Conservation (phyloP, 225 moss, liverwort and hornwort species). For the Neckera pumila region DNA sequence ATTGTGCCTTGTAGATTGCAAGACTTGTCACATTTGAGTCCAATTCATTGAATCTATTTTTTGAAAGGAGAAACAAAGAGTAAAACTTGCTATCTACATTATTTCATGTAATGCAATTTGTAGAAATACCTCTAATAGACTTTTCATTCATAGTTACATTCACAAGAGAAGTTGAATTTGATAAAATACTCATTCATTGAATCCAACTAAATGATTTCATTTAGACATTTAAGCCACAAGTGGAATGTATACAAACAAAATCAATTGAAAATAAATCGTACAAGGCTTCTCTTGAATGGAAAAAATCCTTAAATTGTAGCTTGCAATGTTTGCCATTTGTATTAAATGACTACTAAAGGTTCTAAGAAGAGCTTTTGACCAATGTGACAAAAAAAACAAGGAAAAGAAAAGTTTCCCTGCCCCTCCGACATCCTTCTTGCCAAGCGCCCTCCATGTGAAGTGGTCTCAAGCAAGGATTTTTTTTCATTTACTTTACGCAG, state of each 20-base stretch:
- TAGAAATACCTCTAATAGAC: background rate
- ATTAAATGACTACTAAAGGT: background rate
- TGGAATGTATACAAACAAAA: background rate
- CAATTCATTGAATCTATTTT: background rate
- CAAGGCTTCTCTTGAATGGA: background rate
- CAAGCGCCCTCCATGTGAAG: accelerated
- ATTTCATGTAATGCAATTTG: background rate
- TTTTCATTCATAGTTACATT: background rate
- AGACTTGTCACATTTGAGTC: background rate
- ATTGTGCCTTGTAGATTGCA: background rate
- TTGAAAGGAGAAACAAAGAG: background rate
- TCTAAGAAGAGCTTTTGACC: no score
- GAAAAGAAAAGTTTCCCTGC: background rate
- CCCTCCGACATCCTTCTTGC: accelerated
- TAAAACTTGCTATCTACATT: background rate
- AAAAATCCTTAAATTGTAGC: background rate
- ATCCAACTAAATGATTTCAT: background rate
- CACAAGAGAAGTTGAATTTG: background rate
- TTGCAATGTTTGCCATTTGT: background rate
- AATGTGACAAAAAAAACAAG: background rate
- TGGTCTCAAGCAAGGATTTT: accelerated
- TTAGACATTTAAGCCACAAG: background rate
- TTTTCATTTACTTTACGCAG: background rate
- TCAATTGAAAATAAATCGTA: background rate
- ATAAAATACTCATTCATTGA: background rate